Base-by-base conservation (phyloP, 2,329 filamentous ascomycete genomes). In the Chaetomiaceae sp. region DNA sequence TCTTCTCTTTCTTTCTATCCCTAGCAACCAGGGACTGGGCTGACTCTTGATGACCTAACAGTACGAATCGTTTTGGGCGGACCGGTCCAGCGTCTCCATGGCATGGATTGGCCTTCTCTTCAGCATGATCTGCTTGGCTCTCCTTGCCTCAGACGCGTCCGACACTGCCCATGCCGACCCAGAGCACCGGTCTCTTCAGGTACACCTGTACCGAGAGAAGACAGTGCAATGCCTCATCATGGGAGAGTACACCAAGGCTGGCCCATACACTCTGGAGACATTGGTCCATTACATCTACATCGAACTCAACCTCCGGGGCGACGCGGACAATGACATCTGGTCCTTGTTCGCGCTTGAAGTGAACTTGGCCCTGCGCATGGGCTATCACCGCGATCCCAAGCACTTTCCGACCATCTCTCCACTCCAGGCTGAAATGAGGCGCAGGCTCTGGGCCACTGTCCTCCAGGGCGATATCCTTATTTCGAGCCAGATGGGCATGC, bases 31-130 rank as follows among this genome's bases (percentile, higher is more conserved):
- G 25, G 25, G 6, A 27, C 25, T 6, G 25, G 25, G 25, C 25
- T 27, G 25, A 27, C 25, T 6, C 25, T 6, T n/a, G 6, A 27
- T 27, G 25, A 5, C 5, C 25, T 27, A 27, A 27, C 27, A 75
- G 69, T 79, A 79, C 50, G 66, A 72, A 3, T 61, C 60, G 0
- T 78, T 77, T 51, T 79, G 75, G 75, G 53, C 65, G 7, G 58
- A 71, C 11, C 72, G 72, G 3, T 52, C 61, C 2, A 59, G 58
- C 0, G 67, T 66, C 2, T 67, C 75, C 0, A 63, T 71, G 3
- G 69, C 72, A 53, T 79, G 75, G 75, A 48, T 79, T 11, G 75
- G 72, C 1, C 65, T 78, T 1, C 58, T 79, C 0, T 79, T 73
- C 59, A 68, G 67, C 6, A 76, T 79, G 4, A 63, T 79, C 40